Percentiles rank a stretch among this genome's conserved stretches.
phyloP scores from a whole-genome alignment of 2,329 filamentous ascomycete species.

The Pseudopithomyces maydicus region DNA sequence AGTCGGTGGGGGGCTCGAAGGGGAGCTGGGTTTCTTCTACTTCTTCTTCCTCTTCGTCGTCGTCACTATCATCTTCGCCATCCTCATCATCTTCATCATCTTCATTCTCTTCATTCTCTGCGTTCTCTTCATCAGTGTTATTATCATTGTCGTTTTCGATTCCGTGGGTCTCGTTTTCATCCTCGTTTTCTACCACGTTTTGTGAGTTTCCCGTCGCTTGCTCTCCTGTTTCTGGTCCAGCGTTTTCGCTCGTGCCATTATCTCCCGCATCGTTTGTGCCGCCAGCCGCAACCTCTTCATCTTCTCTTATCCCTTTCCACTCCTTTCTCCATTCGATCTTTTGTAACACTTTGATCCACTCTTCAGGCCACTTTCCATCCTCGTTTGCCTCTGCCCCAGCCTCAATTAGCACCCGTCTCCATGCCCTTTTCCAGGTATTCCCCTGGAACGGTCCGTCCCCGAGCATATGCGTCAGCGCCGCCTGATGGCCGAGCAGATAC shows the following conservation, averaged over 20 bases:
- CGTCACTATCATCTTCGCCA: not conserved
- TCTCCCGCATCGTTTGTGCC: not conserved
- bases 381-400: not conserved
- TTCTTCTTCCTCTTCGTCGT: no score
- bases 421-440: conserved; percentile 1
- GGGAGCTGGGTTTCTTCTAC: no score
- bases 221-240: no score
- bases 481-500: not conserved
- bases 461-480: not conserved
- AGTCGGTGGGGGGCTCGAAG: not conserved
- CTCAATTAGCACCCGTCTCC: conserved; percentile 1
- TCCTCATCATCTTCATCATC: not conserved
- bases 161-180: not conserved
- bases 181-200: no score
- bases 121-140: not conserved
- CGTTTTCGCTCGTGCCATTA: no score
- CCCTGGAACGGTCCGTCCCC: not conserved
- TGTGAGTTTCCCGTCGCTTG: no score
- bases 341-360: not conserved
- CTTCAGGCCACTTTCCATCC: not conserved
- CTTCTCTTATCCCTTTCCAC: not conserved
- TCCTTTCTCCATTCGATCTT: not conserved
- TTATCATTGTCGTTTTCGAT: not conserved
- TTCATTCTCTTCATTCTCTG: not conserved
- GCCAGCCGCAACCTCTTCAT: not conserved